Evolutionary conservation across 129 eudicot genomes (phyloP).

Genomic region (Solidago caesia): DNA sequence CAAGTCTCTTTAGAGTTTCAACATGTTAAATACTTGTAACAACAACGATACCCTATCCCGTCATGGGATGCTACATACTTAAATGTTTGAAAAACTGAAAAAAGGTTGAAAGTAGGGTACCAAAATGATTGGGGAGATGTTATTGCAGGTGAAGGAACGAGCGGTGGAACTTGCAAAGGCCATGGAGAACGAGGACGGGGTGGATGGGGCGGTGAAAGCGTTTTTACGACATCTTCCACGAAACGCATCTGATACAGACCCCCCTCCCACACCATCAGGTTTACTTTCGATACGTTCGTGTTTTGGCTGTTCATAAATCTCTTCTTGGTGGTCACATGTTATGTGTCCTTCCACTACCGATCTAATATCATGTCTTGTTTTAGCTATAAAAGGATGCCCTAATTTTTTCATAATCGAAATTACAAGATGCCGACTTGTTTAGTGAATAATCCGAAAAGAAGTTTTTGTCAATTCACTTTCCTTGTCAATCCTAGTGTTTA

Average conservation of each 20-base stretch:
- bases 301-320: slow-evolving; percentile 72
- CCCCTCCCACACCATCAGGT: slow-evolving; percentile 43
- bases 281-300: slow-evolving; percentile 61
- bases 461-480: not conserved
- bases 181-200: slow-evolving; percentile 96
- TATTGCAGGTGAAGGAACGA: slow-evolving; percentile 73
- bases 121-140: slow-evolving; percentile 4
- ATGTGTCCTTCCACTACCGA: slow-evolving; percentile 25
- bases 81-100: not conserved
- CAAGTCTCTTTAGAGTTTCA: too few species aligned
- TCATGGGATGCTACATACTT: not conserved
- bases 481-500: not conserved
- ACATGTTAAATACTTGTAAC: too few species aligned
- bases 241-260: slow-evolving; percentile 36
- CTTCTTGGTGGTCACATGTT: not conserved
- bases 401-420: slow-evolving; percentile 5
- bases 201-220: slow-evolving; percentile 87
- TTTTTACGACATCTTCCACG: slow-evolving; percentile 79
- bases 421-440: not conserved
- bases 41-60: too few species aligned
- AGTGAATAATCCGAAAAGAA: not conserved
- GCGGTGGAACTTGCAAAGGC: slow-evolving; percentile 85
- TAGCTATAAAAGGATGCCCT: slow-evolving; percentile 15
- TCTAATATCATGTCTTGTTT: slow-evolving; percentile 15
- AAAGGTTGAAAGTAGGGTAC: not conserved